Base-by-base conservation (phyloP, 2,329 filamentous ascomycete species). In the Colletotrichum tanaceti region DNA sequence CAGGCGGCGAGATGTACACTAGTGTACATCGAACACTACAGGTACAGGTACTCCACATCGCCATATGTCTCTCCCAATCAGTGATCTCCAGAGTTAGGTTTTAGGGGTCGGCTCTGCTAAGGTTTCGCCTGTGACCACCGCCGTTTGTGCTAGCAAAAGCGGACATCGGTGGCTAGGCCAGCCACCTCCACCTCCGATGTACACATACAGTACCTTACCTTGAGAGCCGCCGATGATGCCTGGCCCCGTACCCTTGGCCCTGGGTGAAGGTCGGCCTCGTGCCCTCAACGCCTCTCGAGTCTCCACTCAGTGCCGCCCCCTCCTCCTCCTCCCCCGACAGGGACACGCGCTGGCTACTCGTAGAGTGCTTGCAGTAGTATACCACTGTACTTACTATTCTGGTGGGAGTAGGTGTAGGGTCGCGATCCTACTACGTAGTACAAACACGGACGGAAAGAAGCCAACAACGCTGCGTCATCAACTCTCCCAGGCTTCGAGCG, bases 321-420 rank as follows among this genome's bases (percentile, higher is more conserved):
- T n/a, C n/a, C n/a, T n/a, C 35, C 28, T 6, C 28, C 28, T 7
- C 7, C 5, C 28, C 28, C 9, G 28, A 28, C 46, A 18, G 16
- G 20, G 28, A 65, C 22, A 49, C 39, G 32, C 54, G 55, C 49
- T 60, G 57, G 43, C 55, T 60, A n/a, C n/a, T n/a, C n/a, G n/a
- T n/a, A 68, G 61, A 68, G 65, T 65, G 54, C 65, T 65, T 65
- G 65, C 65, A 68, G 65, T 68, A 65, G 62, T 46, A 41, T 24
- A 54, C n/a, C n/a, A n/a, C 20, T 46, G 20, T 24, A n/a, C n/a
- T n/a, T n/a, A n/a, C n/a, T n/a, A n/a, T 50, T 46, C 28, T 60
- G 43, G 44, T 43, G n/a, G n/a, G n/a, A n/a, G n/a, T n/a, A n/a
- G n/a, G n/a, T n/a, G n/a, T n/a, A n/a, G n/a, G n/a, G n/a, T n/a